Evolutionary conservation across 2,329 filamentous ascomycete species (phyloP), one percentile per base, ranked within the genome.

Genomic region (Clonostachys byssicola): DNA sequence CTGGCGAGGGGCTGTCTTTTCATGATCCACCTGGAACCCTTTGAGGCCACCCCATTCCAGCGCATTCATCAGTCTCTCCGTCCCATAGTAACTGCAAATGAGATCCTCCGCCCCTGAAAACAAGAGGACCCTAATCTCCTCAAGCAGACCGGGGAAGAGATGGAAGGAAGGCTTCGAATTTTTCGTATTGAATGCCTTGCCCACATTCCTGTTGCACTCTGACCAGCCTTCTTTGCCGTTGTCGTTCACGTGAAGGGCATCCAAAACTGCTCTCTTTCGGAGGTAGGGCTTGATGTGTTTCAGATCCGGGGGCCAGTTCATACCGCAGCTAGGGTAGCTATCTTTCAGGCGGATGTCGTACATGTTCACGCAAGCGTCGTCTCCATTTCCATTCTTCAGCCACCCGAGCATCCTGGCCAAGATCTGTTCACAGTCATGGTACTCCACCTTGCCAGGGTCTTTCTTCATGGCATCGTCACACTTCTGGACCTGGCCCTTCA

Each of bases 271-370:
- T n/a, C 74, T 60, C 48, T 85, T 85, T 49, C 89, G 87, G 45
- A 99, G 80, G 65, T 97, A 99, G 0, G 91, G 89, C 6, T 83
- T 89, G 18, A 99, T 80, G 44, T 79, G 63, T 42, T 68, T 67
- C 59, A 99, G 75, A 68, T 99, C 94, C 53, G 91, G 88, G 34
- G 94, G 94, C 95, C 95, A 99, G 71, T 91, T 92, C 92, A 96
- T 96, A 55, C 94, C 94, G 65, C 94, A 99, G 52, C 85, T 86
- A 5, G 89, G 87, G 65, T 81, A 90, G 7, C 72, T 72, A 66
- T 99, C 94, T 53, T 76, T 84, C 42, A 96, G 77, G 42, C 92
- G 89, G 46, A 97, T 80, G 64, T 99, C 94, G 66, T 99, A 99
- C 89, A 97, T 96, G 71, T 99, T 99, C 63, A 85, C 66, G 66